Base-by-base conservation (phyloP, 2,329 filamentous ascomycete genomes). In the Paecilomyces dactylethromorphus region DNA sequence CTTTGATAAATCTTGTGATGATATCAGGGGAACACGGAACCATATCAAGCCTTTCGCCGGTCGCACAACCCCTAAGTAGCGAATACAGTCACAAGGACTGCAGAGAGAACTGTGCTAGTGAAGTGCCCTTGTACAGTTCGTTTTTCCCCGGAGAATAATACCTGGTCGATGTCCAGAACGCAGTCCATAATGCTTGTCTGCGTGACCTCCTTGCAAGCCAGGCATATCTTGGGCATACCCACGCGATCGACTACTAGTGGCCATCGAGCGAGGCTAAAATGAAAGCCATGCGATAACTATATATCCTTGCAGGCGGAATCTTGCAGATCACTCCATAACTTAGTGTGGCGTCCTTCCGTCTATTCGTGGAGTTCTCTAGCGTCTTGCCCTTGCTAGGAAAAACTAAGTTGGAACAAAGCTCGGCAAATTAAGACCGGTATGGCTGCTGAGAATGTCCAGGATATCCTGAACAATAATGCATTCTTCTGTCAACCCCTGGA, bases 401-500 rank as follows among this genome's bases (percentile, higher is more conserved):
- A n/a, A 45, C 39, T 45, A 45, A 45, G 39, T 7, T 10, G 11
- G 39, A n/a, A 45, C 39, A 18, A 18, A 18, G 18, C n/a, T 45
- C 7, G 39, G 11, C n/a, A 45, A 18, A 18, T 18, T 7, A 45
- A 18, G 39, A 4, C 39, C 8, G 13, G 39, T n/a, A 45, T 45
- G 39, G 35, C 35, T 45, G 35, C 35, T n/a, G 35, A 6, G 39
- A 45, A 45, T 45, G 39, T 18, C 39, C 39, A 6, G 39, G 18
- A 45, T 45, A 18, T 18, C 39, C 39, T 45, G 39, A 18, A 18
- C n/a, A 18, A 18, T 10, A 45, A 45, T 45, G 61, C 62, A 58
- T 59, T 57, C 55, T 55, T 49, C 52, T 54, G 33, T 31, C 49
- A n/a, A 18, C 56, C 54, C 12, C 53, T 50, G 39, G 39, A n/a